A percentile compares a stretch with the other conserved stretches of the same genome.
Conservation (phyloP, 2,329 filamentous ascomycete species). For the Akanthomyces uredinophilus region DNA sequence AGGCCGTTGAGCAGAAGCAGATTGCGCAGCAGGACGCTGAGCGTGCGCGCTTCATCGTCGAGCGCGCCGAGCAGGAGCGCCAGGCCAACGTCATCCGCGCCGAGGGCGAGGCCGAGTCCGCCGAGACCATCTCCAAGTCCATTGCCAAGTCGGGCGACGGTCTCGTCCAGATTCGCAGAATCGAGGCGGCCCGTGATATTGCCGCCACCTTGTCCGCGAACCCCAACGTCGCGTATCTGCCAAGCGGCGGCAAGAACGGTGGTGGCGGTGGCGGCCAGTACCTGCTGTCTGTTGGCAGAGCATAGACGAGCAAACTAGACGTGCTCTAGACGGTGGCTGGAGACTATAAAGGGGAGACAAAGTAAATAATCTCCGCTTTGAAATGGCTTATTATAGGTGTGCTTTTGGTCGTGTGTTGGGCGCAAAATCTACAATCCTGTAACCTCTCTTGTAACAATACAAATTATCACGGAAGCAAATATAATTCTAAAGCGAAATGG, state of each 20-base stretch:
- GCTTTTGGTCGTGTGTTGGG: slow-evolving; percentile 18
- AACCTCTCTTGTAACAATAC: slow-evolving; percentile 18
- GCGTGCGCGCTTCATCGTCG: slow-evolving; percentile 94
- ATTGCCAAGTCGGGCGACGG: slow-evolving; percentile 92
- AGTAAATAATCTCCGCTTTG: slow-evolving; percentile 30
- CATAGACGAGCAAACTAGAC: slow-evolving; percentile 22
- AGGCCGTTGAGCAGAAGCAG: slow-evolving; percentile 99
- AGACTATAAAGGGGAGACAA: slow-evolving; percentile 18
- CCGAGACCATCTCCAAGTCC: slow-evolving; percentile 90
- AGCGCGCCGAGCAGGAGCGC: slow-evolving; percentile 96
- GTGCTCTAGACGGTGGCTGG: background rate
- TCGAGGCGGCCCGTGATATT: slow-evolving; percentile 95
- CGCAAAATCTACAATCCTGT: slow-evolving; percentile 22
- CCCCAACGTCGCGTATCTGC: slow-evolving; percentile 93
- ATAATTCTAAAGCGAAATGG: background rate
- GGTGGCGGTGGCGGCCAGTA: slow-evolving; percentile 43
- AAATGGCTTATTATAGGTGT: background rate
- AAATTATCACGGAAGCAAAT: slow-evolving; percentile 1
- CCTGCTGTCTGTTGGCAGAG: slow-evolving; percentile 47
- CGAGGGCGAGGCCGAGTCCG: slow-evolving; percentile 95
- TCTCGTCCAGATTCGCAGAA: slow-evolving; percentile 90
- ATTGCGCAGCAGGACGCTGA: slow-evolving; percentile 99
- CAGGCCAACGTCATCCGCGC: slow-evolving; percentile 98
- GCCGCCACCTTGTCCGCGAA: slow-evolving; percentile 83
- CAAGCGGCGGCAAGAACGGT: slow-evolving; percentile 67